These are phyloP conservation scores for Fraxinus ornus DNA, from an alignment of 305 asterid genomes.

Conservation along the genomic window DNA sequence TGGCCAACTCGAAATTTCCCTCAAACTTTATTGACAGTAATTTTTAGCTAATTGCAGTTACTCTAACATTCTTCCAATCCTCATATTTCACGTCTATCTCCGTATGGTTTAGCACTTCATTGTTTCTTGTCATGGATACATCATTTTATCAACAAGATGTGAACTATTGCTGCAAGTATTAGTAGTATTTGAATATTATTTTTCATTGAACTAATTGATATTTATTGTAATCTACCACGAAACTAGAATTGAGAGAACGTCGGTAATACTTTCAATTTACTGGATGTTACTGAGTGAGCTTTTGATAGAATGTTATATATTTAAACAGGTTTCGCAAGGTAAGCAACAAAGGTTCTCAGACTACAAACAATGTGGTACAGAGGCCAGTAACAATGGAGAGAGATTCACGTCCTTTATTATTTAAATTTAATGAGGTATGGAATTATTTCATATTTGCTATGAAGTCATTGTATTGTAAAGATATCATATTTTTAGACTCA, in stretches of 20 bases:
- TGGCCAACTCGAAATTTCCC: background rate
- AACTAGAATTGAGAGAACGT: background rate
- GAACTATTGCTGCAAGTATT: background rate
- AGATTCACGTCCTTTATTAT: conserved; percentile 73
- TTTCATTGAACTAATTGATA: background rate
- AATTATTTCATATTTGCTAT: conserved; percentile 3
- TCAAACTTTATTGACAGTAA: background rate
- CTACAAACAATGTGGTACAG: conserved; percentile 25
- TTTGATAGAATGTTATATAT: conserved; percentile 12
- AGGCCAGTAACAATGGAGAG: conserved; percentile 50
- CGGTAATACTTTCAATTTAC: background rate
- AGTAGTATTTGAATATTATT: background rate
- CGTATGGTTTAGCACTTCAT: background rate
- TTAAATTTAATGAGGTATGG: conserved; percentile 85
- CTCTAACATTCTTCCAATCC: background rate
- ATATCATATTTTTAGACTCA: background rate
- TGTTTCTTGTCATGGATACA: background rate
- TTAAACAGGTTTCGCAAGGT: conserved; percentile 63
- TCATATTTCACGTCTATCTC: background rate
- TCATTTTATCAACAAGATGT: background rate
- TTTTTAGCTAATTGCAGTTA: background rate
- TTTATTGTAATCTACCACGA: background rate
- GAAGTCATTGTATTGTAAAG: background rate
- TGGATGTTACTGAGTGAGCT: background rate
- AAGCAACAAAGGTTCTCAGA: conserved; percentile 42